Conservation (phyloP, 164 flowering plant species). For the Aristolochia fimbriata region DNA sequence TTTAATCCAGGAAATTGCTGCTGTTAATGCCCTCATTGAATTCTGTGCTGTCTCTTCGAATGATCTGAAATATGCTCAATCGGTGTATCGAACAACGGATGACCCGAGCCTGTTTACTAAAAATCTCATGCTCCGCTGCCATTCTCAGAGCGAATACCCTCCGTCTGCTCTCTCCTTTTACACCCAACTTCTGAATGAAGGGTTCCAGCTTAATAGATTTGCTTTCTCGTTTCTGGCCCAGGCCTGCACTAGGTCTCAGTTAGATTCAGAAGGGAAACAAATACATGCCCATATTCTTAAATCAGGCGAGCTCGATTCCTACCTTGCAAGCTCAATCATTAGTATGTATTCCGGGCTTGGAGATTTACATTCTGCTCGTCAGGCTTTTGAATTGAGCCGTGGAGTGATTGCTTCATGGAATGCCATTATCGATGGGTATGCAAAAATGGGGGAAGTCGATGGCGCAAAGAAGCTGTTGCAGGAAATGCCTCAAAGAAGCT, state of each 20-base stretch:
- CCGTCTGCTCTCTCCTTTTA: constrained; percentile 9
- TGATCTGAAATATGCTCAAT: too few relatives aligned
- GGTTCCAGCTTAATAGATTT: too few relatives aligned
- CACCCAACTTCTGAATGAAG: too few relatives aligned
- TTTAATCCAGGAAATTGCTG: too few relatives aligned
- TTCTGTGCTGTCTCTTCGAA: too few relatives aligned
- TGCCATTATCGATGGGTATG: constrained; percentile 19
- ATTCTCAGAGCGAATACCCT: constrained; percentile 3
- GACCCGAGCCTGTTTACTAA: constrained; percentile 3
- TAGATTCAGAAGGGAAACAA: too few relatives aligned
- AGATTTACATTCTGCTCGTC: constrained; percentile 9
- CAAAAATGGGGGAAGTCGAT: constrained; percentile 3
- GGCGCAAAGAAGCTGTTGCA: constrained; percentile 1
- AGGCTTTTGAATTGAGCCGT: constrained; percentile 22
- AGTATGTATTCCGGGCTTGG: constrained; percentile 18
- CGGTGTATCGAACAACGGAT: not conserved
- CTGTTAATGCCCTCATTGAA: too few relatives aligned
- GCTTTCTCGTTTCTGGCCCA: too few relatives aligned
- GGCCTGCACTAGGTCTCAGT: too few relatives aligned
- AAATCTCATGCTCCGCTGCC: constrained; percentile 11
- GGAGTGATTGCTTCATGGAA: constrained; percentile 30
- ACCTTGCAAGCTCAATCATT: constrained; percentile 15
- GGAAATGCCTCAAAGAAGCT: constrained; percentile 2
- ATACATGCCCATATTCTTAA: too few relatives aligned
- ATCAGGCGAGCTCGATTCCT: too few relatives aligned